Base-by-base conservation (phyloP, 2,329 filamentous ascomycete species). In the Colletotrichum aenigma region DNA sequence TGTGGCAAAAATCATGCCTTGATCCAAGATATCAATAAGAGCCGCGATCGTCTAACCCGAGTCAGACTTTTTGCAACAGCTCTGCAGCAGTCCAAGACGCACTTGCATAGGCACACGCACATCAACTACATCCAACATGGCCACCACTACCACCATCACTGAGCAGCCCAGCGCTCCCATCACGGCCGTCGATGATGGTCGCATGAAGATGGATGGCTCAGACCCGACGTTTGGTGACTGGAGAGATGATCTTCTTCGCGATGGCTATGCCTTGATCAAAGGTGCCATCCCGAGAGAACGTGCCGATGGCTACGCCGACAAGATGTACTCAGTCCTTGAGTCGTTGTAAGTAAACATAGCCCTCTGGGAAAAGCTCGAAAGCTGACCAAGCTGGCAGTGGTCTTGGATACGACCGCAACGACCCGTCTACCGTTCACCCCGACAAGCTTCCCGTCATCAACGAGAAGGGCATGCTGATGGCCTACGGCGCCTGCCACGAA, bases 391-490 rank as follows among this genome's bases (percentile, higher is more conserved):
- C 18, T 9, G 34, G 26, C 13, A 75, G 73, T 21, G 76, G 71
- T 32, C 77, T 76, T 3, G 78, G 64, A 7, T 77, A 78, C 62
- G 77, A 80, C 70, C 77, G 79, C 28, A 75, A 82, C 66, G 81
- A 85, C 74, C 81, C 83, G 3, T 80, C 81, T 3, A 86, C 85
- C 3, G 85, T 84, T 78, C 82, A 79, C 36, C 77, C 80, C 36
- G 81, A 83, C 7, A 81, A 86, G 74, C 82, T 87, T 3, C 85
- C 86, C 2, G 80, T 83, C 4, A 85, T 88, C 78, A 87, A 84
- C 77, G 86, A 88, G 77, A 89, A 88, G 80, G 87, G 88, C 43
- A 89, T 89, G 83, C 86, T 86, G 76, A 80, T 86, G 30, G 79
- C 83, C 36, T 90, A 90, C 66, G 87, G 83, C 0, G 84, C 87